phyloP scores from a whole-genome alignment of 495 filamentous ascomycete genomes.

The Neurospora sp. region DNA sequence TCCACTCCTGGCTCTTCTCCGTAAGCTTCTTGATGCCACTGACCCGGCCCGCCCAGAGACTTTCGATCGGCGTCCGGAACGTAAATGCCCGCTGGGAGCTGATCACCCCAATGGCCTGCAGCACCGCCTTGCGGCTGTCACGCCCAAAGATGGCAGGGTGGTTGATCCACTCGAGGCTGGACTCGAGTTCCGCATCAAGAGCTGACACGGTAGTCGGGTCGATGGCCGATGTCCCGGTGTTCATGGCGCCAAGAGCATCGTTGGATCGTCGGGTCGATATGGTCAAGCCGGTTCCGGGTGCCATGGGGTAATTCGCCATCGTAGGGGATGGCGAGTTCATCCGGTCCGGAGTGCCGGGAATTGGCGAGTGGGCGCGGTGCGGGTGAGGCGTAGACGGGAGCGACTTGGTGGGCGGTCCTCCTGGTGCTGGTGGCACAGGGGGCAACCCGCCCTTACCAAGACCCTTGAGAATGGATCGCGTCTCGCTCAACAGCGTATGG shows the following conservation, averaged over 20 bases:
- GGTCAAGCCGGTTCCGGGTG: conserved; percentile 12
- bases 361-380: conserved; percentile 33
- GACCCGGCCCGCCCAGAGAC: conserved; percentile 74
- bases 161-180: conserved; percentile 96
- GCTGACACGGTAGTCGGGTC: conserved; percentile 71
- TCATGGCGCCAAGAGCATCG: conserved; percentile 37
- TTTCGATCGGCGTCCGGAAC: conserved; percentile 78
- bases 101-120: conserved; percentile 94
- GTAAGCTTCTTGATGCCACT: conserved; percentile 66
- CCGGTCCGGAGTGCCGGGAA: conserved; percentile 35
- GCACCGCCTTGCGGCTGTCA: conserved; percentile 90
- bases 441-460: conserved; percentile 91
- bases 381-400: conserved; percentile 39
- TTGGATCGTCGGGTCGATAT: conserved; percentile 22
- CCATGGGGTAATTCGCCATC: conserved; percentile 34
- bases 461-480: conserved; percentile 88
- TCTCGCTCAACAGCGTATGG: conserved; percentile 83
- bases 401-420: conserved; percentile 27
- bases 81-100: conserved; percentile 90
- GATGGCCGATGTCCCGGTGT: conserved; percentile 55
- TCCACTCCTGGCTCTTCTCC: conserved; percentile 73
- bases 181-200: conserved; percentile 82
- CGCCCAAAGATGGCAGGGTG: conserved; percentile 92
- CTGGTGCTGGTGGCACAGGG: conserved; percentile 48
- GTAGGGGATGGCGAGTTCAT: conserved; percentile 41